Evolutionary conservation across 2,329 filamentous ascomycete species (phyloP).

Genomic region (Sporothrix protearum): DNA sequence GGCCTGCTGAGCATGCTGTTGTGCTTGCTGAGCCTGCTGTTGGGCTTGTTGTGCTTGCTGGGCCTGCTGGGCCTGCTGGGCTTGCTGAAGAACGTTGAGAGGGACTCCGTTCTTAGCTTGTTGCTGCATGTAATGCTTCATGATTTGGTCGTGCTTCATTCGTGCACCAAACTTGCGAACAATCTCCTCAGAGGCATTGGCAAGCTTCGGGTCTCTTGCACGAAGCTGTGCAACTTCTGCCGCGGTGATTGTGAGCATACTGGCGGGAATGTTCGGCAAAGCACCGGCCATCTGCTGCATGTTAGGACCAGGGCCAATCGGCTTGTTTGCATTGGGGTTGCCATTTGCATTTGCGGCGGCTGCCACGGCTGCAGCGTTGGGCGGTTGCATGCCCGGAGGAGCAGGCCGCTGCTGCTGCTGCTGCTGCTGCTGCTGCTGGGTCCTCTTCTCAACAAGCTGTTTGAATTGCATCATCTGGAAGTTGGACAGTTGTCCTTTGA

Average conservation of each 20-base stretch:
- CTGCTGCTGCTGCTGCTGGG: conserved; percentile 19
- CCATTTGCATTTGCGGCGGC: conserved; percentile 1
- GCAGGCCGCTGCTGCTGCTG: conserved; percentile 24
- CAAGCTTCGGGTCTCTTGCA: conserved; percentile 23
- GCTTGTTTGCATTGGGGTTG: background rate
- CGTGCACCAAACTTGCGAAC: conserved; percentile 20
- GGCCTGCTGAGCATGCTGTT: conserved; percentile 23
- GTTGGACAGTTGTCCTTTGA: conserved; percentile 36
- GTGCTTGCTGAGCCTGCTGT: conserved; percentile 24
- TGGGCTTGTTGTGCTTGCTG: conserved; percentile 34
- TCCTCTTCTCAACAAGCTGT: conserved; percentile 29
- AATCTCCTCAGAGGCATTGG: conserved; percentile 23
- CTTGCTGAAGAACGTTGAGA: conserved; percentile 22
- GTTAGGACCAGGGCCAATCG: background rate
- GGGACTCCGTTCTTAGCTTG: conserved; percentile 21
- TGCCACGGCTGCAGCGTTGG: background rate
- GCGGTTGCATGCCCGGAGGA: conserved; percentile 21
- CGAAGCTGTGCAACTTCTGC: conserved; percentile 25
- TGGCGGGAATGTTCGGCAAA: conserved; percentile 24
- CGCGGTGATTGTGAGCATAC: conserved; percentile 23
- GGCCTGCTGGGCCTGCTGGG: conserved; percentile 29
- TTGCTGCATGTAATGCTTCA: conserved; percentile 25
- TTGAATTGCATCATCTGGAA: conserved; percentile 43
- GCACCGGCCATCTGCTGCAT: conserved; percentile 18
- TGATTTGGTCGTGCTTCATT: conserved; percentile 24